phyloP scores from a whole-genome alignment of 768 basidiomycete species.

The Collybiopsis luxurians region DNA sequence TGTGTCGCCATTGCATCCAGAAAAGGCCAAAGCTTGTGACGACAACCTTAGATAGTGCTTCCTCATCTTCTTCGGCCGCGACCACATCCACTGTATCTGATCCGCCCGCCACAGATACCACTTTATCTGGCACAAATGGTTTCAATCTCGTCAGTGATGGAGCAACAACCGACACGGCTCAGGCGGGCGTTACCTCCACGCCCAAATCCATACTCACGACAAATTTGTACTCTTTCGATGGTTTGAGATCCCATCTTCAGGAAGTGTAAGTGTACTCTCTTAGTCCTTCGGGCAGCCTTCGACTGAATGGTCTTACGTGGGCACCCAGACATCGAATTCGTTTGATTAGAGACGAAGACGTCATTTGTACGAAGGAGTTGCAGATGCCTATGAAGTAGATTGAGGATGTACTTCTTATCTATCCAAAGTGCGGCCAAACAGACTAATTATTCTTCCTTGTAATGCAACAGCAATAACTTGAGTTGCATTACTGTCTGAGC shows the following conservation, averaged over 20 bases:
- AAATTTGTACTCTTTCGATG: conserved; percentile 5
- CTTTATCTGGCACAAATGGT: no score
- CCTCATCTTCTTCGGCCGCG: not conserved
- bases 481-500: no score
- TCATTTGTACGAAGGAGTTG: conserved; percentile 3
- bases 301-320: not conserved
- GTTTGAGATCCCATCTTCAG: conserved; percentile 7
- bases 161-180: no score
- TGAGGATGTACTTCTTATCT: not conserved
- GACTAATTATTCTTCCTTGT: no score
- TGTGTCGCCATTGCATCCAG: conserved; percentile 51
- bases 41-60: not conserved
- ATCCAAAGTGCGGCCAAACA: no score
- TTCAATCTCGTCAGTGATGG: no score
- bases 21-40: not conserved
- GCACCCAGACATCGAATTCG: not conserved
- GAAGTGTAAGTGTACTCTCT: not conserved
- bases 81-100: not conserved
- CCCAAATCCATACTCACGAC: not conserved
- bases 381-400: not conserved
- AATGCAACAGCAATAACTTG: no score
- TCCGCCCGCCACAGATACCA: no score
- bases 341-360: conserved; percentile 9
- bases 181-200: no score
- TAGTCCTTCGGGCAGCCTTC: no score